Evolutionary conservation across 1,284 basidiomycete genomes (phyloP).

Genomic region (Trichosporon coremiiforme): DNA sequence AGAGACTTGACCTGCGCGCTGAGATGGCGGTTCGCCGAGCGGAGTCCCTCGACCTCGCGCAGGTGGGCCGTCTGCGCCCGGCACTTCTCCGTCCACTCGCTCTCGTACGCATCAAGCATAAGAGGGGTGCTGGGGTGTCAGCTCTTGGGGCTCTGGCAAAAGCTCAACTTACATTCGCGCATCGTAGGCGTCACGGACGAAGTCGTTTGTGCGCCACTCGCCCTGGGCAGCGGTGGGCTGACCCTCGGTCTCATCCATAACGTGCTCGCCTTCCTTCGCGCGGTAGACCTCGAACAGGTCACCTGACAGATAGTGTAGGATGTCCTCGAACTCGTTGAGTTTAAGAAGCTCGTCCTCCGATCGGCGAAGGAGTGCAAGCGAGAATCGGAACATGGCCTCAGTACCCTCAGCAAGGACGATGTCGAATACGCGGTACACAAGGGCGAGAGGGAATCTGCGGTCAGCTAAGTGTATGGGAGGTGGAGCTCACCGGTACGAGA

Average conservation of each 20-base stretch:
- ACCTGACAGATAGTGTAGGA: slow-evolving; percentile 76
- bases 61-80: slow-evolving; percentile 73
- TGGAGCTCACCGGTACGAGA: slow-evolving; percentile 75
- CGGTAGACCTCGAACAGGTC: slow-evolving; percentile 78
- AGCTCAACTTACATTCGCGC: slow-evolving; percentile 64
- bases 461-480: slow-evolving; percentile 13
- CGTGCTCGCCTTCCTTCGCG: slow-evolving; percentile 51
- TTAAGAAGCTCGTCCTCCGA: slow-evolving; percentile 78
- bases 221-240: slow-evolving; percentile 33
- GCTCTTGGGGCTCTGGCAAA: too few relatives aligned
- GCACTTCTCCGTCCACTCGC: slow-evolving; percentile 78
- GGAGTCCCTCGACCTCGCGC: slow-evolving; percentile 74
- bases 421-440: slow-evolving; percentile 88
- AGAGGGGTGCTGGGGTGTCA: slow-evolving; percentile 66
- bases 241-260: slow-evolving; percentile 24
- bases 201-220: slow-evolving; percentile 71
- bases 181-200: slow-evolving; percentile 80
- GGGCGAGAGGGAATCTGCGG: slow-evolving; percentile 83
- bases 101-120: slow-evolving; percentile 83
- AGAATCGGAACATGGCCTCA: slow-evolving; percentile 95
- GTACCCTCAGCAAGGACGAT: slow-evolving; percentile 90
- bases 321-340: slow-evolving; percentile 80
- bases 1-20: slow-evolving; percentile 76
- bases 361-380: slow-evolving; percentile 79
- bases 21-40: slow-evolving; percentile 75